These are phyloP conservation scores for Monosiga brevicollis DNA, from an alignment of 78 protist species.

Conservation along the genomic window DNA sequence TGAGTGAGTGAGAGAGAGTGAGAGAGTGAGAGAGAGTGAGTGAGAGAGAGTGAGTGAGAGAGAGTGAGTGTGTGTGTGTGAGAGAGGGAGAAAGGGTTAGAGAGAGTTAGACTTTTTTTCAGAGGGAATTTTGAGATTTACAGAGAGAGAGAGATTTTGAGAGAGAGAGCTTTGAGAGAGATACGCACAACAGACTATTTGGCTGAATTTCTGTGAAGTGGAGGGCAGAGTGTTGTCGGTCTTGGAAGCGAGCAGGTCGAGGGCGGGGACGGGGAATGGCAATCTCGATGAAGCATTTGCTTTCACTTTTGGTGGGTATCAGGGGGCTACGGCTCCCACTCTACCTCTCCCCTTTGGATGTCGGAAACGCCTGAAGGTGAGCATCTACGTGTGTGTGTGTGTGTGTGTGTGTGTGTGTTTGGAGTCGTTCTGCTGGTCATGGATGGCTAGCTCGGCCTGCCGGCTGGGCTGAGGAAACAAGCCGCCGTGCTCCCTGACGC, in stretches of 20 bases:
- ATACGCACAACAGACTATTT: too few relatives aligned
- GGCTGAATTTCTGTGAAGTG: not conserved
- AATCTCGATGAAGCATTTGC: not conserved
- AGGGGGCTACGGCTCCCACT: not conserved
- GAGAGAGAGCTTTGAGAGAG: too few relatives aligned
- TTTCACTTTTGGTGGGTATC: not conserved
- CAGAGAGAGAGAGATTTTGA: too few relatives aligned
- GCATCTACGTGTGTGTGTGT: not conserved
- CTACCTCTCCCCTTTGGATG: not conserved
- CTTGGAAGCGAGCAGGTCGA: not conserved
- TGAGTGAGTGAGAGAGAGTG: conserved; percentile 1
- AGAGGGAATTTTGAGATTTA: too few relatives aligned
- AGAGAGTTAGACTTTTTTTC: too few relatives aligned
- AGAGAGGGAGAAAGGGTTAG: not conserved
- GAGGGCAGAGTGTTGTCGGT: not conserved
- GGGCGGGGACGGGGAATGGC: not conserved
- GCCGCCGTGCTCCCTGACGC: not conserved
- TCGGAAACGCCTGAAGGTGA: not conserved
- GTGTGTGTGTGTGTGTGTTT: not conserved
- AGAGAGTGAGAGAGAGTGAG: conserved; percentile 2
- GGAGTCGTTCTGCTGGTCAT: not conserved
- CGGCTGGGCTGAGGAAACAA: not conserved
- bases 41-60: not conserved
- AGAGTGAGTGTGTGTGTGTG: not conserved
- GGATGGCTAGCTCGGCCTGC: not conserved